Evolutionary conservation across 768 basidiomycete species (phyloP).

Genomic region (Myochromella boudieri): DNA sequence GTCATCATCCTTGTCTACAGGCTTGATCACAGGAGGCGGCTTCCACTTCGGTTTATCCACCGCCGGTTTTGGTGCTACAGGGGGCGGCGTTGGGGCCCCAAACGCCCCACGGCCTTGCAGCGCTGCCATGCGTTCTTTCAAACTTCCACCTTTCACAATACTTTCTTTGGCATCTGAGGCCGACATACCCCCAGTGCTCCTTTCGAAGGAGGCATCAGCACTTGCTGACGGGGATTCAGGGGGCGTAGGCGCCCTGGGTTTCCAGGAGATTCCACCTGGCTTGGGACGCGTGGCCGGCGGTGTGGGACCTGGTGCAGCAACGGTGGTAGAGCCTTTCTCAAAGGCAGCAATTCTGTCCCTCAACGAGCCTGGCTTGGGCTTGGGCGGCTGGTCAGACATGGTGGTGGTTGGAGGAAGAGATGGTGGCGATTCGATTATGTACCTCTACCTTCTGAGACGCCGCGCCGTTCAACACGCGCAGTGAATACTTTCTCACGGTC

Average conservation of each 20-base stretch:
- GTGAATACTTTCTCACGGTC: slow-evolving; percentile 10
- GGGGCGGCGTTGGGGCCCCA: slow-evolving; percentile 53
- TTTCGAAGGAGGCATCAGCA: slow-evolving; percentile 22
- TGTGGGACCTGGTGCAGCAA: slow-evolving; percentile 27
- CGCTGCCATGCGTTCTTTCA: slow-evolving; percentile 96
- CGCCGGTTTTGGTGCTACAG: slow-evolving; percentile 60
- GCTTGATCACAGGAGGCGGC: slow-evolving; percentile 50
- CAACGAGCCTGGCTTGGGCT: slow-evolving; percentile 73
- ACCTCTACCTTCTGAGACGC: not conserved
- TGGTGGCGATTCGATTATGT: not conserved
- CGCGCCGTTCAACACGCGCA: not conserved
- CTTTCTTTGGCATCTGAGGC: slow-evolving; percentile 88
- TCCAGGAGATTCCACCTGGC: slow-evolving; percentile 70
- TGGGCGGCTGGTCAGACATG: slow-evolving; percentile 68
- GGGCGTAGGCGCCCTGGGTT: slow-evolving; percentile 59
- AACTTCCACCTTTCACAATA: slow-evolving; percentile 74
- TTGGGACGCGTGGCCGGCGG: slow-evolving; percentile 60
- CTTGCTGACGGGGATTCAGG: slow-evolving; percentile 42
- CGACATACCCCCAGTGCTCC: slow-evolving; percentile 56
- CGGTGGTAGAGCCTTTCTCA: slow-evolving; percentile 51
- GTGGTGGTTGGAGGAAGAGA: slow-evolving; percentile 17
- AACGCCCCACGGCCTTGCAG: slow-evolving; percentile 84
- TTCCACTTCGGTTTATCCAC: slow-evolving; percentile 84
- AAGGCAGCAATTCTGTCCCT: slow-evolving; percentile 89
- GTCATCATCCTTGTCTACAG: slow-evolving; percentile 46